Evolutionary conservation across 202 grass and related monocot genomes (phyloP).

Genomic region (Setaria viridis): DNA sequence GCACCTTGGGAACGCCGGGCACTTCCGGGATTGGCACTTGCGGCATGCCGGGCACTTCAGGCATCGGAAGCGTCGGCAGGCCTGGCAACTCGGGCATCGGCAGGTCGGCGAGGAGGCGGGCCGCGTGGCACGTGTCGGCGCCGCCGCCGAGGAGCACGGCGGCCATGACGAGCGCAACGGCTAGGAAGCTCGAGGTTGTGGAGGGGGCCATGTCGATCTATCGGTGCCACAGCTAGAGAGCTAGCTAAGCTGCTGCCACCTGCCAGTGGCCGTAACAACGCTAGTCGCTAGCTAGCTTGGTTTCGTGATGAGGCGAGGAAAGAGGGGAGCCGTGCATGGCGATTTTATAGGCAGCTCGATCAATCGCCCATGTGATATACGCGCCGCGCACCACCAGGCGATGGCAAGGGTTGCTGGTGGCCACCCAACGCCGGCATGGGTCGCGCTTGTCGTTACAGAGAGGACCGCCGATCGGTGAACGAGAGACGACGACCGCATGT

Average conservation of each 20-base stretch:
- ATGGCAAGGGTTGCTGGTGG: neutral
- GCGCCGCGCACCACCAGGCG: neutral
- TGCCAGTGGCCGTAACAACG: neutral
- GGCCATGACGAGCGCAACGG: slow-evolving; percentile 40
- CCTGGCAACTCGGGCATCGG: neutral
- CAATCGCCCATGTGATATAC: too few relatives aligned
- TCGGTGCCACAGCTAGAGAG: too few relatives aligned
- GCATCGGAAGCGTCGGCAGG: neutral
- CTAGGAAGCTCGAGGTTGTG: slow-evolving; percentile 12
- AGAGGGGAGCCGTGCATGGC: neutral
- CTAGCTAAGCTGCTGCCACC: neutral
- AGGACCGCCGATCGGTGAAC: slow-evolving; percentile 6
- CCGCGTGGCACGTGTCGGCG: slow-evolving; percentile 35
- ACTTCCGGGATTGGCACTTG: neutral
- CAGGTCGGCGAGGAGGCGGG: slow-evolving; percentile 50
- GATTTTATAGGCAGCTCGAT: slow-evolving; percentile 18
- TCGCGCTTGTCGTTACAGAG: neutral
- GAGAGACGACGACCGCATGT: neutral
- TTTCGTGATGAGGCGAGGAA: slow-evolving; percentile 3
- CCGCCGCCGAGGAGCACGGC: slow-evolving; percentile 13
- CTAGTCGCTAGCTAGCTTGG: neutral
- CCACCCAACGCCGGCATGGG: slow-evolving; percentile 42
- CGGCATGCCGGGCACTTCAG: neutral
- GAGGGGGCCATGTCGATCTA: slow-evolving; percentile 43
- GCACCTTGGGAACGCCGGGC: neutral